Base-by-base conservation (phyloP, 495 filamentous ascomycete species). In the Patellaria atrata region DNA sequence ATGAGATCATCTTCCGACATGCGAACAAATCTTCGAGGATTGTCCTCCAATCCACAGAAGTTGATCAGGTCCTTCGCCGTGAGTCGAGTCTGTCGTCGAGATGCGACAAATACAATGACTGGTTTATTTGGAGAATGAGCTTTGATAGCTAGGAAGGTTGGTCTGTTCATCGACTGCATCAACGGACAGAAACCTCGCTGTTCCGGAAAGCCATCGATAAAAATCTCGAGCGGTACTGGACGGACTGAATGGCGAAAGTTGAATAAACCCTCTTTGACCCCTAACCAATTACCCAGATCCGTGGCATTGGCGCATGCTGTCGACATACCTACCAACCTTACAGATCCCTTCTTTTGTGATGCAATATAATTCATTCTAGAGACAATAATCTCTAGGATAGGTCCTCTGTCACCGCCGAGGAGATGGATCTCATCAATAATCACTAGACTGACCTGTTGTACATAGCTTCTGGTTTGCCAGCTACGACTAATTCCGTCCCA, bases 331-430 rank as follows among this genome's bases (percentile, higher is more conserved):
- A 99, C 74, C 10, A 99, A 63, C 9, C 89, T 69, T 6, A 96
- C 86, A 10, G 82, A 74, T 22, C 77, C 78, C 54, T 92, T 85
- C 16, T 74, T 79, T 45, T 94, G 86, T 3, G 84, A 79, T 3
- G 89, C 91, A 51, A 99, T 99, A 53, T 96, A 99, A 48, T 96
- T 96, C 89, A 96, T 99, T 46, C 89, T 74, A 11, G 85, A 94
- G 6, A 99, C 89, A 50, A 99, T 99, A 45, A 99, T 99, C 61
- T 99, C 89, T 11, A 99, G 66, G 68, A 96, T 94, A 0, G 89
- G 89, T 10, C 89, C 89, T 53, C 89, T 74, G 53, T 96, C 89
- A 38, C 91, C 86, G 20, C 91, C 89, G 8, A 99, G 68, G 21
- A 99, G 60, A 59, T 99, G 89, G 38, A 99, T 96, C 60, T 99